A percentile compares a stretch with the other conserved stretches of the same genome.
Evolutionary conservation across 73 alveolate genomes (phyloP).

Genomic region (Paramecium pentaurelia): DNA sequence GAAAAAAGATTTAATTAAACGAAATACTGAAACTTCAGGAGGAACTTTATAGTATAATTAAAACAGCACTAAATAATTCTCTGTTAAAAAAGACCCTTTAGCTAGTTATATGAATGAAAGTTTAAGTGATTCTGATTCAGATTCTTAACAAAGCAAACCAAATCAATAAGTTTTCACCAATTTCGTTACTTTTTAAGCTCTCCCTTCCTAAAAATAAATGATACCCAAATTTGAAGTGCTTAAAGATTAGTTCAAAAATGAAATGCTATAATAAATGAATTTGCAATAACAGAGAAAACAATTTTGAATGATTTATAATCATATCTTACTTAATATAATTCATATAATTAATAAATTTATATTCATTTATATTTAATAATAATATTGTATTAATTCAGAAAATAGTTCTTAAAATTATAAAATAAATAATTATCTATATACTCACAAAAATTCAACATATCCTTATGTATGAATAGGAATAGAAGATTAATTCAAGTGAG

Average conservation of each 20-base stretch:
- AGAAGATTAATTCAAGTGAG: neutral
- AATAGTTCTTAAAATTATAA: neutral
- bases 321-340: neutral
- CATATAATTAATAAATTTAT: neutral
- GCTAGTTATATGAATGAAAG: slow-evolving; percentile 32
- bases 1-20: neutral
- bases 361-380: neutral
- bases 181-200: slow-evolving; percentile 41
- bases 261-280: neutral
- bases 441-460: neutral
- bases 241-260: slow-evolving; percentile 14
- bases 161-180: slow-evolving; percentile 17
- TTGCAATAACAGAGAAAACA: neutral
- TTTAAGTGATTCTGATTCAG: neutral
- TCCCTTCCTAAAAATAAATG: slow-evolving; percentile 31
- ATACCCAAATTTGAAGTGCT: slow-evolving; percentile 35
- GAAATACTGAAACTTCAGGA: slow-evolving; percentile 25
- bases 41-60: slow-evolving; percentile 3
- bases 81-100: slow-evolving; percentile 11
- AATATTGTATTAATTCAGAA: neutral
- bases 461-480: neutral
- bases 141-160: neutral
- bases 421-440: neutral
- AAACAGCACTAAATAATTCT: slow-evolving; percentile 13
- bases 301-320: neutral